Percentiles rank a stretch among this genome's conserved stretches.
phyloP scores from a whole-genome alignment of 352 stramenopile genomes.

The Phytopythium helicoides region DNA sequence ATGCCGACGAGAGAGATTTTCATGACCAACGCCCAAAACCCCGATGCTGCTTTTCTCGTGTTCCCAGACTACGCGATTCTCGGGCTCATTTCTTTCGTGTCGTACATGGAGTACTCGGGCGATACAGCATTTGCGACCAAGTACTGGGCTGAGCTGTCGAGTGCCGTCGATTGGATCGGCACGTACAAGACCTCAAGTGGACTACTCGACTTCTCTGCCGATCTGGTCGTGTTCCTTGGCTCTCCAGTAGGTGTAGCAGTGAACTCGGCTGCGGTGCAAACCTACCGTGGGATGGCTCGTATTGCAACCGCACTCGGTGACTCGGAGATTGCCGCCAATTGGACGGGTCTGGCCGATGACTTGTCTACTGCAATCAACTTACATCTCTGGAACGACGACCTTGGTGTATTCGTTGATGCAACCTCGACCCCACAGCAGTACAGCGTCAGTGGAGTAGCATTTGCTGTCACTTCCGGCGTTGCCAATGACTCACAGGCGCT shows the following conservation, averaged over 20 bases:
- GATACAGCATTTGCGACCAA: constrained; percentile 12
- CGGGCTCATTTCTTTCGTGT: constrained; percentile 20
- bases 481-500: constrained; percentile 20
- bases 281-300: constrained; percentile 16
- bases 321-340: constrained; percentile 11
- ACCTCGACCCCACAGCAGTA: constrained; percentile 13
- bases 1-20: constrained; percentile 22
- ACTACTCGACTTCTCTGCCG: constrained; percentile 22
- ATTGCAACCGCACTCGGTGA: constrained; percentile 16
- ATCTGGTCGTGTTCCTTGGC: constrained; percentile 14
- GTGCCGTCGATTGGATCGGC: constrained; percentile 12
- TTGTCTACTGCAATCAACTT: constrained; percentile 20
- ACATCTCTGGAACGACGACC: constrained; percentile 20
- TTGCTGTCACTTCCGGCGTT: constrained; percentile 22
- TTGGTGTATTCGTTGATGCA: constrained; percentile 17
- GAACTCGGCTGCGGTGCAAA: constrained; percentile 23
- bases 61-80: constrained; percentile 30
- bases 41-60: constrained; percentile 5
- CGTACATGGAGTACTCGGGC: constrained; percentile 30
- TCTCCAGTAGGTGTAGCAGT: constrained; percentile 14
- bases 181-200: constrained; percentile 10
- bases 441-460: constrained; percentile 22
- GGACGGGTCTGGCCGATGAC: constrained; percentile 6
- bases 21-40: constrained; percentile 13
- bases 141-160: constrained; percentile 16